Percentiles rank a stretch among this genome's conserved stretches.
Evolutionary conservation across 495 filamentous ascomycete genomes (phyloP).

Genomic region (Trichodelitschia bisporula): DNA sequence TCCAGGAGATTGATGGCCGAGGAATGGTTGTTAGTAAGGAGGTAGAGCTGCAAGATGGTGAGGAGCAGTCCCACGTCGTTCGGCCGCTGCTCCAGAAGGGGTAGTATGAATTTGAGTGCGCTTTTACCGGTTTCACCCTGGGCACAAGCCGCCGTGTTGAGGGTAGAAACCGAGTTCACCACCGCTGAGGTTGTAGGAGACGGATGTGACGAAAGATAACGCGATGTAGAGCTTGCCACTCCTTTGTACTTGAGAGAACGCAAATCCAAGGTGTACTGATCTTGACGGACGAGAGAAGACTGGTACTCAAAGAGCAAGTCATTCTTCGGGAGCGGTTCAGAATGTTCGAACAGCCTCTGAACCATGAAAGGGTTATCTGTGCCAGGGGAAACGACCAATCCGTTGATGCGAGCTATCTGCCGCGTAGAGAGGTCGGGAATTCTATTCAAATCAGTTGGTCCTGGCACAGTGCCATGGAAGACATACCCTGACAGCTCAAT

Average conservation of each 20-base stretch:
- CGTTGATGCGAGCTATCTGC: constrained; percentile 58
- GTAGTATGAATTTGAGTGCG: constrained; percentile 46
- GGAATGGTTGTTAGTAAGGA: constrained; percentile 45
- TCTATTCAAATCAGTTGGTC: constrained; percentile 20
- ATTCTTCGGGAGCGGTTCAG: constrained; percentile 29
- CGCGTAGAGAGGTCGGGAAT: constrained; percentile 56
- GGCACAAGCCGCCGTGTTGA: constrained; percentile 58
- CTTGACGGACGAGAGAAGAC: constrained; percentile 34
- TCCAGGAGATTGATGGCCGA: constrained; percentile 57
- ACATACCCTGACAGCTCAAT: constrained; percentile 39
- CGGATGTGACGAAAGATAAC: constrained; percentile 25
- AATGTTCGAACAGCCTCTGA: constrained; percentile 37
- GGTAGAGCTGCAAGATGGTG: constrained; percentile 64
- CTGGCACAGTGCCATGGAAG: too few species aligned
- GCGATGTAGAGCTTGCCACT: constrained; percentile 38
- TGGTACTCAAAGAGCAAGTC: constrained; percentile 66
- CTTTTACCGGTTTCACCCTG: constrained; percentile 36
- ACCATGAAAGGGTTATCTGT: constrained; percentile 53
- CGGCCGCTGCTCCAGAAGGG: constrained; percentile 50
- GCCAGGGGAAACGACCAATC: constrained; percentile 29
- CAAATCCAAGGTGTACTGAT: constrained; percentile 50
- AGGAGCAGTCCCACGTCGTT: constrained; percentile 66
- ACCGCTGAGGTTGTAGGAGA: constrained; percentile 30
- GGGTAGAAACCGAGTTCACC: constrained; percentile 40
- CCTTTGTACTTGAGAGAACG: constrained; percentile 53